These are phyloP conservation scores for Physcia stellaris DNA, from an alignment of 495 filamentous ascomycete genomes.

Conservation along the genomic window DNA sequence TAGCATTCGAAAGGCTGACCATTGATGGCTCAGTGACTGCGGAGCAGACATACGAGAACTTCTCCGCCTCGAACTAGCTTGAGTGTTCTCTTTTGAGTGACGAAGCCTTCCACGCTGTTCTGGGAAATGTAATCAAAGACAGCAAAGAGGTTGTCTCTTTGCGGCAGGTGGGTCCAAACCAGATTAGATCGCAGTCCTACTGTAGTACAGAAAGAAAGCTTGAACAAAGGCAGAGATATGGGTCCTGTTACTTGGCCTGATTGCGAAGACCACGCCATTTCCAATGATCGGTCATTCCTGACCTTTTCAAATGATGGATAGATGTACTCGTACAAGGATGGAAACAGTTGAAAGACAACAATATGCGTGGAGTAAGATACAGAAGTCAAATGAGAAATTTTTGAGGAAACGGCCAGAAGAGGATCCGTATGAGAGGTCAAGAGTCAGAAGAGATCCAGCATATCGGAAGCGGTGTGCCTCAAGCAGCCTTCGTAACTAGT, in stretches of 20 bases:
- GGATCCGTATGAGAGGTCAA: no score
- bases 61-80: constrained; percentile 10
- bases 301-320: no score
- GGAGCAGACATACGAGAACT: constrained; percentile 9
- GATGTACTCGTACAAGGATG: no score
- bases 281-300: no score
- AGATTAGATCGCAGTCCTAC: constrained; percentile 3
- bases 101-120: constrained; percentile 2
- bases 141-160: constrained; percentile 10
- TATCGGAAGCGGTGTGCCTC: no score
- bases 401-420: no score
- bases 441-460: no score
- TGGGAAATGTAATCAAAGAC: constrained; percentile 13
- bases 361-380: no score
- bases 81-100: constrained; percentile 7
- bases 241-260: constrained; percentile 3
- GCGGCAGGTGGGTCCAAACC: constrained; percentile 11
- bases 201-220: constrained; percentile 14
- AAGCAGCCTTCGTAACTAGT: no score
- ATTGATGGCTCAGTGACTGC: background rate
- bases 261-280: background rate
- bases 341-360: no score
- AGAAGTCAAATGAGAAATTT: no score
- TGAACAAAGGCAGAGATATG: constrained; percentile 9
- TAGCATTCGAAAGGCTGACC: no score